Base-by-base conservation (phyloP, 208 protist species). In the Crithidia mellificae region DNA sequence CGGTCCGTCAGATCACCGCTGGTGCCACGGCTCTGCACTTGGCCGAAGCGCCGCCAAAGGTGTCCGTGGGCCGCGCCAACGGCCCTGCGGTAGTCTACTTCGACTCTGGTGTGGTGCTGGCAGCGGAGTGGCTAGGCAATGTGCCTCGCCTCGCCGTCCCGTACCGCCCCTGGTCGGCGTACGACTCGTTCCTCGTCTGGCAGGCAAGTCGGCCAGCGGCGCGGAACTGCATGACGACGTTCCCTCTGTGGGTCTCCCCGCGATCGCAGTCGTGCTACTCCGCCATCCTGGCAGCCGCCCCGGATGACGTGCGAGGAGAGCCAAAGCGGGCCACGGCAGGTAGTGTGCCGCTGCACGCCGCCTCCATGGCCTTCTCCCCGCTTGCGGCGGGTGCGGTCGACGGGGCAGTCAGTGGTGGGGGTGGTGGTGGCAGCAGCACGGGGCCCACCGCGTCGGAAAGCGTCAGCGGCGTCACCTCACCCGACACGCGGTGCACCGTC, bases 101-200 rank as follows among this genome's bases (percentile, higher is more conserved):
- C 62, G 67, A 81, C 11, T 89, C 83, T 5, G 88, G 88, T 47
- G 80, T 94, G 7, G 72, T 77, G 53, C 17, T 94, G 8, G 62
- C 68, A 5, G 76, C 63, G 29, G 59, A 82, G 47, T 96, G 78
- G 73, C 51, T 85, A 29, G 73, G 82, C 56, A 92, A 94, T 71
- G 29, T 76, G 29, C 87, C 80, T 9, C 68, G 76, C 17, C 62
- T 91, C 20, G 82, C 78, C 58, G 64, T 85, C 9, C 89, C 89
- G 12, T 81, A 90, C 64, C 65, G 82, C 6, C 77, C 79, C 39
- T 72, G 80, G 59, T 87, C 84, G 8, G 70, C 68, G 9, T 85
- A 87, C 20, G 77, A 91, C 49, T 19, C 47, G 14, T 85, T 91
- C 50, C 53, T 87, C 14, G 63, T 51, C 43, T 72, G 69, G 66